Evolutionary conservation across 352 stramenopile genomes (phyloP), one percentile per base, ranked within the genome.

Genomic region (Pythium periplocum): DNA sequence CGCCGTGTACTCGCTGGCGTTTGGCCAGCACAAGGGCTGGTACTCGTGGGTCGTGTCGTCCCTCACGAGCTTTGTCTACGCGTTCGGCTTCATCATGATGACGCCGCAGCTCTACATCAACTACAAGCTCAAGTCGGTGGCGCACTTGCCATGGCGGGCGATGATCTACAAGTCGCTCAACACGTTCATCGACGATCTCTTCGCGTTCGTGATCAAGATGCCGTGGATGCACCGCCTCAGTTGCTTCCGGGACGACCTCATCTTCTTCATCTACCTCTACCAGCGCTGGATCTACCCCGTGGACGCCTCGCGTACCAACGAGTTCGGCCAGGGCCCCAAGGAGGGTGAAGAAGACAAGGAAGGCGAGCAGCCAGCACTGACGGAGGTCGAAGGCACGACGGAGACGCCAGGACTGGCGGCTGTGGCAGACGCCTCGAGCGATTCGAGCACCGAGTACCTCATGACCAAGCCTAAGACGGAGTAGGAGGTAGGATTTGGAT

Each of bases 231-330:
- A 98, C 59, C 81, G 97, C 46, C 81, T 99, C 45, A 93, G 86
- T 51, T 99, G 96, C 66, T 99, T 99, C 70, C 86, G 97, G 46
- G 97, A 99, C 68, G 97, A 99, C 71, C 80, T 99, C 57, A 97
- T 99, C 41, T 99, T 99, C 63, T 97, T 99, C 68, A 95, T 99
- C 53, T 99, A 98, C 75, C 70, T 99, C 6, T 99, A 99, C 71
- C 97, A 99, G 78, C 79, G 96, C 40, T 99, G 89, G 86, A 98
- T 97, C 51, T 98, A 98, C 64, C 89, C 86, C 11, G 87, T 98
- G 9, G 91, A 98, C 71, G 79, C 78, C 45, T 93, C 76, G 48
- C 78, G 95, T 49, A 90, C 80, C 11, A 98, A 98, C 63, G 93
- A 98, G 63, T 98, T 93, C 71, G 93, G 93, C 11, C 88, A 96